Evolutionary conservation across 345 rosid species (phyloP).

Genomic region (Brassica rapa): DNA sequence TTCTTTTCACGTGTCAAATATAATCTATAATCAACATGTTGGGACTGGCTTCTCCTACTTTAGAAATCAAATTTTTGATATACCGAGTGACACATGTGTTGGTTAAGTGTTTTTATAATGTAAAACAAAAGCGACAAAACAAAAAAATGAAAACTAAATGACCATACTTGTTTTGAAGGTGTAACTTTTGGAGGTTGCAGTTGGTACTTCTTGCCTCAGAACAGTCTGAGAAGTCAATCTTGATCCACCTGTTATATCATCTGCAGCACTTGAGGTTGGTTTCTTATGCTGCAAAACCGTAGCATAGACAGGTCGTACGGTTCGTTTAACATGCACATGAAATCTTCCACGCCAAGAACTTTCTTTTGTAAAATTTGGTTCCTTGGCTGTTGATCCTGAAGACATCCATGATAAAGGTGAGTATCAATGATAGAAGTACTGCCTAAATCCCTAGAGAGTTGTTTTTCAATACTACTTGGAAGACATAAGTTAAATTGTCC

Average conservation of each 20-base stretch:
- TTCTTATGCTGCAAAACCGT: too few species aligned
- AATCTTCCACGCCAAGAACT: constrained; percentile 62
- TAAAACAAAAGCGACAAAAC: background rate
- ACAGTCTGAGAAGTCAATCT: constrained; percentile 62
- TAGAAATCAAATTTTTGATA: background rate
- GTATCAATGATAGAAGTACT: background rate
- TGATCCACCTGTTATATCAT: constrained; percentile 87
- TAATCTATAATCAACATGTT: background rate
- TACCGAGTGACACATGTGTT: too few species aligned
- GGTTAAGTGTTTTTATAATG: background rate
- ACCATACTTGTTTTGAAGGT: constrained; percentile 69
- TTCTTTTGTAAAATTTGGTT: constrained; percentile 63
- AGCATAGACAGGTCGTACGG: constrained; percentile 19
- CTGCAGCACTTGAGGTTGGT: constrained; percentile 16
- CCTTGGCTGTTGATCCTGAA: constrained; percentile 68
- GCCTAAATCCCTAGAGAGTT: background rate
- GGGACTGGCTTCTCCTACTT: background rate
- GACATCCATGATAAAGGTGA: constrained; percentile 20
- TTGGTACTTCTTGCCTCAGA: constrained; percentile 59
- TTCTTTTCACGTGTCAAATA: too few species aligned
- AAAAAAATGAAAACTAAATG: background rate
- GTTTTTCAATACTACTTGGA: constrained; percentile 2
- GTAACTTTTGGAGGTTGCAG: constrained; percentile 80
- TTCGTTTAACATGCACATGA: constrained; percentile 54
- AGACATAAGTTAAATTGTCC: background rate